Evolutionary conservation across 805 yeast genomes (phyloP).

Genomic region (Hanseniaspora taiwanica): DNA sequence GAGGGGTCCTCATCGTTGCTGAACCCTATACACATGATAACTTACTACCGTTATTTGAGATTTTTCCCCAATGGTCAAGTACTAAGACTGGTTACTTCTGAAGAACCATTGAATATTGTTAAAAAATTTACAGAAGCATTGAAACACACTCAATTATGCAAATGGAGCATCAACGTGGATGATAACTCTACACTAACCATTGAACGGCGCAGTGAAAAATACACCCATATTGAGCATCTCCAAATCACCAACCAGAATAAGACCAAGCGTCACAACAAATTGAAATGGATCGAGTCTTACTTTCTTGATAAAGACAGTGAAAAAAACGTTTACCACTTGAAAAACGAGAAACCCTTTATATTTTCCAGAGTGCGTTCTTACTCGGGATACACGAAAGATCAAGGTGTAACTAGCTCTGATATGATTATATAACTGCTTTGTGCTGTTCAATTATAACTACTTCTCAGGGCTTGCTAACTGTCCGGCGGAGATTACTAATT

Average conservation of each 20-base stretch:
- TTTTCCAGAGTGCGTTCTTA: slow-evolving; percentile 49
- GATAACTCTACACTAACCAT: slow-evolving; percentile 36
- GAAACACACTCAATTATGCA: slow-evolving; percentile 34
- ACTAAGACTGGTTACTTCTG: slow-evolving; percentile 51
- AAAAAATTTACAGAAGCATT: slow-evolving; percentile 32
- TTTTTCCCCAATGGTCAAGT: slow-evolving; percentile 72
- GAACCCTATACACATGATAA: slow-evolving; percentile 69
- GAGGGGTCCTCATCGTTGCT: slow-evolving; percentile 55
- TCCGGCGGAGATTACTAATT: too few species aligned
- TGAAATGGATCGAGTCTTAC: slow-evolving; percentile 58
- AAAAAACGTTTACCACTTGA: slow-evolving; percentile 40
- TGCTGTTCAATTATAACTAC: too few species aligned
- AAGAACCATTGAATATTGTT: slow-evolving; percentile 59
- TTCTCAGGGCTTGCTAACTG: too few species aligned
- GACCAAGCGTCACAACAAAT: slow-evolving; percentile 46
- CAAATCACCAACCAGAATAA: slow-evolving; percentile 47
- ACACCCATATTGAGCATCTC: slow-evolving; percentile 49
- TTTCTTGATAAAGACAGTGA: slow-evolving; percentile 44
- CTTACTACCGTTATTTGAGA: slow-evolving; percentile 76
- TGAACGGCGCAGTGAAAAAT: slow-evolving; percentile 45
- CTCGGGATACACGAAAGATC: too few species aligned
- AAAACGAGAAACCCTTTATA: slow-evolving; percentile 67
- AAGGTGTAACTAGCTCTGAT: too few species aligned
- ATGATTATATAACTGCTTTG: too few species aligned
- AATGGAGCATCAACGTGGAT: slow-evolving; percentile 43